These are phyloP conservation scores for Lepiota subincarnata DNA, from an alignment of 768 basidiomycete genomes.

Conservation along the genomic window DNA sequence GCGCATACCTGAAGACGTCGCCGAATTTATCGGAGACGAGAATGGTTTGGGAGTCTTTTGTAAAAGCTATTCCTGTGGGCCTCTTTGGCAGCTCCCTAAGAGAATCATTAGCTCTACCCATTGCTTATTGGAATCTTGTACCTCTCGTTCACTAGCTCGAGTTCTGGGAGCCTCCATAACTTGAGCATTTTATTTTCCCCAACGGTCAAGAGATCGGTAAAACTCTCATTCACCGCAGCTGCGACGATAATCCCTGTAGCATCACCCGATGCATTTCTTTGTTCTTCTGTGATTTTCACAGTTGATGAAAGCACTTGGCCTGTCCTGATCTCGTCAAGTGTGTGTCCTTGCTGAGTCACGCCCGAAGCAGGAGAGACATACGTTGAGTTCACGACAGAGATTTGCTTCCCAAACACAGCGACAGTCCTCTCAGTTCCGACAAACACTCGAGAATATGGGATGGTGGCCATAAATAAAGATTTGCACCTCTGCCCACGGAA, in stretches of 20 bases:
- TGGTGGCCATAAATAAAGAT: not conserved
- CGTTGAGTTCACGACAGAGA: constrained; percentile 56
- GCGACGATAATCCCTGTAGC: constrained; percentile 55
- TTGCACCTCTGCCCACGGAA: not conserved
- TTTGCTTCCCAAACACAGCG: constrained; percentile 55
- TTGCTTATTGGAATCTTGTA: constrained; percentile 23
- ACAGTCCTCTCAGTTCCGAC: constrained; percentile 30
- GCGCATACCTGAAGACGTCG: constrained; percentile 77
- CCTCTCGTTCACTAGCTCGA: constrained; percentile 62
- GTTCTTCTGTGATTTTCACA: constrained; percentile 23
- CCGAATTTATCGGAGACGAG: constrained; percentile 93
- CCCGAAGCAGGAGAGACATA: constrained; percentile 29
- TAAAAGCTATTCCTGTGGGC: constrained; percentile 66
- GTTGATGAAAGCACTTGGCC: constrained; percentile 50
- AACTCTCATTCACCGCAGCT: constrained; percentile 43
- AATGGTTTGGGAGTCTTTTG: constrained; percentile 57
- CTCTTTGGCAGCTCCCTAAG: constrained; percentile 79
- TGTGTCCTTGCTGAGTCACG: constrained; percentile 6
- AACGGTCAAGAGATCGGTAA: constrained; percentile 51
- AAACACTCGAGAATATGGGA: constrained; percentile 48
- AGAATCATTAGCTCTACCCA: not conserved
- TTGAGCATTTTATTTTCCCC: constrained; percentile 82
- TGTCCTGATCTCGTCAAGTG: constrained; percentile 33
- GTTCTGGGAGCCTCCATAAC: constrained; percentile 60
- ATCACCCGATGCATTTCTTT: constrained; percentile 23